Conservation (phyloP, 768 basidiomycete genomes). For the Pleurotus salmoneostramineus region DNA sequence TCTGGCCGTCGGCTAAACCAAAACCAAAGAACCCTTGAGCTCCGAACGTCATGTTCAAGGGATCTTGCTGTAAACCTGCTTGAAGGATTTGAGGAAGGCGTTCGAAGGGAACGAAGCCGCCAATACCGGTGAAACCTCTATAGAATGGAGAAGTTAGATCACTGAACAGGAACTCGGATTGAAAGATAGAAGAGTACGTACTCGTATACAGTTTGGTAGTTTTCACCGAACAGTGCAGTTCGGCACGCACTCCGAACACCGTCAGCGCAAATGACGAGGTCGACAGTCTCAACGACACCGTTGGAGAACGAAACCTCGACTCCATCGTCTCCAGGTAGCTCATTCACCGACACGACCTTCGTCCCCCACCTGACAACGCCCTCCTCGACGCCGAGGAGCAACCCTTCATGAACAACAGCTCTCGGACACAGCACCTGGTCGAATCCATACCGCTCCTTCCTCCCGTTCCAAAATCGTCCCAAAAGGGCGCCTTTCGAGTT, state of each 20-base stretch:
- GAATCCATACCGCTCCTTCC: conserved; percentile 27
- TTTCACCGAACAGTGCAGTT: conserved; percentile 24
- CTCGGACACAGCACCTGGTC: conserved; percentile 28
- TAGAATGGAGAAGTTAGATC: not conserved
- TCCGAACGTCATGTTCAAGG: conserved; percentile 34
- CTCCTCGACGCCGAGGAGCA: conserved; percentile 23
- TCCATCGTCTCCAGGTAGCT: conserved; percentile 16
- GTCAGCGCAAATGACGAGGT: conserved; percentile 37
- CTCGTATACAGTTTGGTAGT: conserved; percentile 24
- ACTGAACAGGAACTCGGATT: no score
- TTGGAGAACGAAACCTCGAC: conserved; percentile 24
- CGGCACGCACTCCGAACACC: conserved; percentile 33
- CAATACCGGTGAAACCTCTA: conserved; percentile 32
- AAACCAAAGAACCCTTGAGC: conserved; percentile 35
- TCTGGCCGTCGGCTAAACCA: conserved; percentile 11
- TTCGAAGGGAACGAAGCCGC: conserved; percentile 31
- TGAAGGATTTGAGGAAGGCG: conserved; percentile 22
- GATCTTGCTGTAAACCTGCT: conserved; percentile 21
- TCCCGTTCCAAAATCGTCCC: conserved; percentile 22
- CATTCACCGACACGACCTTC: conserved; percentile 21
- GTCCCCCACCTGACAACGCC: conserved; percentile 27
- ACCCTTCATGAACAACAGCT: conserved; percentile 27
- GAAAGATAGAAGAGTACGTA: conserved; percentile 15
- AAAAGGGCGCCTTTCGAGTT: conserved; percentile 32
- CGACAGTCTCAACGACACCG: conserved; percentile 26